phyloP scores from a whole-genome alignment of 495 filamentous ascomycete genomes.

The Aspergillus funiculosus region DNA sequence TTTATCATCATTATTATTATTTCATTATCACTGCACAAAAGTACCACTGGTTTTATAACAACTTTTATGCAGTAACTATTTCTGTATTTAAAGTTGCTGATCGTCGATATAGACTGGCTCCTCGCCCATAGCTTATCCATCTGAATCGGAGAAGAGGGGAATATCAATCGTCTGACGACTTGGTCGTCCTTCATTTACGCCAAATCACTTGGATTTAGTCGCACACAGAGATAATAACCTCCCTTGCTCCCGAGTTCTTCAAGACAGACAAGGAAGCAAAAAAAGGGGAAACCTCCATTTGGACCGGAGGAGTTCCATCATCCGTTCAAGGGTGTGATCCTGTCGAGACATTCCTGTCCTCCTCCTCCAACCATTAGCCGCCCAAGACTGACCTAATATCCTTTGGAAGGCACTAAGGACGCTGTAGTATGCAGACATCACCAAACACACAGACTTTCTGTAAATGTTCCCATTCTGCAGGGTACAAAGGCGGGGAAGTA shows the following conservation, averaged over 20 bases:
- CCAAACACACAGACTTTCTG: background rate
- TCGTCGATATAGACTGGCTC: slow-evolving; percentile 11
- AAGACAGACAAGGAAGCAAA: background rate
- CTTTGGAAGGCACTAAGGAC: background rate
- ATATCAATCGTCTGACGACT: too few species aligned
- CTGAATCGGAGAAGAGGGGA: too few species aligned
- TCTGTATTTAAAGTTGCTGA: slow-evolving; percentile 23
- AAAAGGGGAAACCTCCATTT: background rate
- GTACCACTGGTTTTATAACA: too few species aligned
- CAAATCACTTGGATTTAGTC: too few species aligned
- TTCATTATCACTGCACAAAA: too few species aligned
- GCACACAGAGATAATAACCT: too few species aligned
- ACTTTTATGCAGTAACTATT: slow-evolving; percentile 20
- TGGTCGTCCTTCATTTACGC: too few species aligned
- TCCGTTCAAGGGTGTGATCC: slow-evolving; percentile 10
- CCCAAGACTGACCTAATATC: slow-evolving; percentile 1
- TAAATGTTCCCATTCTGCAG: background rate
- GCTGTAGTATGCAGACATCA: background rate
- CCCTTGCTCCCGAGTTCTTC: too few species aligned
- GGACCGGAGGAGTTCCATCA: slow-evolving; percentile 9
- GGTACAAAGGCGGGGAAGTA: background rate
- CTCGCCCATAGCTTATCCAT: slow-evolving; percentile 13
- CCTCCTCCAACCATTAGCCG: slow-evolving; percentile 3
- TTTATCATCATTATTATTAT: too few species aligned
- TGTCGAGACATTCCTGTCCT: background rate